phyloP scores from a whole-genome alignment of 495 filamentous ascomycete genomes.

The Penicillium ochrochloron region DNA sequence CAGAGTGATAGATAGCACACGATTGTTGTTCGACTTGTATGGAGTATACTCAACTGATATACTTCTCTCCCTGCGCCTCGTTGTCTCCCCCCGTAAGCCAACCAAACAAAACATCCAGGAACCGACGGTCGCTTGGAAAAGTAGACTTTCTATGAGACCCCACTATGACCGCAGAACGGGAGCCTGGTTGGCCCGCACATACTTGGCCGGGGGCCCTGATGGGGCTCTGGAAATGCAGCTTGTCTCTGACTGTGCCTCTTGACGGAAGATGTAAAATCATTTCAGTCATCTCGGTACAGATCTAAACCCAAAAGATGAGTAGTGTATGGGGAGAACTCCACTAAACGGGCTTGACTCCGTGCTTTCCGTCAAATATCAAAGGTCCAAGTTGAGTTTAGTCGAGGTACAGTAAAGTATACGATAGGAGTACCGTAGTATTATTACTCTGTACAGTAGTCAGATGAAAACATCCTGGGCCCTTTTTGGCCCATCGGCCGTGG shows the following conservation, averaged over 20 bases:
- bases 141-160: not conserved
- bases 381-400: not conserved
- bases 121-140: conserved; percentile 5
- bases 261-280: not conserved
- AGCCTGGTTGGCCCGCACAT: conserved; percentile 5
- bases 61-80: not conserved
- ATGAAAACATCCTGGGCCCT: too few species aligned
- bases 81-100: not conserved
- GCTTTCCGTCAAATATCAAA: not conserved
- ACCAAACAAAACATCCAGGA: not conserved
- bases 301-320: not conserved
- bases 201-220: conserved; percentile 1
- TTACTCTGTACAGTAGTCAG: too few species aligned
- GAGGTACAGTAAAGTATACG: not conserved
- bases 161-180: conserved; percentile 4
- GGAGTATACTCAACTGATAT: not conserved
- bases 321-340: not conserved
- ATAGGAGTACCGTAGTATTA: not conserved
- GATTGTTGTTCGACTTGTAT: not conserved
- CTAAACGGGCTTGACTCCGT: not conserved
- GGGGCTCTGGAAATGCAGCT: conserved; percentile 9
- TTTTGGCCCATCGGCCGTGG: not conserved
- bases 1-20: not conserved
- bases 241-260: not conserved
- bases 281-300: conserved; percentile 2